These are phyloP conservation scores for Dendrocalamus sinicus DNA, from an alignment of 176 grass and related monocot species.

Conservation along the genomic window DNA sequence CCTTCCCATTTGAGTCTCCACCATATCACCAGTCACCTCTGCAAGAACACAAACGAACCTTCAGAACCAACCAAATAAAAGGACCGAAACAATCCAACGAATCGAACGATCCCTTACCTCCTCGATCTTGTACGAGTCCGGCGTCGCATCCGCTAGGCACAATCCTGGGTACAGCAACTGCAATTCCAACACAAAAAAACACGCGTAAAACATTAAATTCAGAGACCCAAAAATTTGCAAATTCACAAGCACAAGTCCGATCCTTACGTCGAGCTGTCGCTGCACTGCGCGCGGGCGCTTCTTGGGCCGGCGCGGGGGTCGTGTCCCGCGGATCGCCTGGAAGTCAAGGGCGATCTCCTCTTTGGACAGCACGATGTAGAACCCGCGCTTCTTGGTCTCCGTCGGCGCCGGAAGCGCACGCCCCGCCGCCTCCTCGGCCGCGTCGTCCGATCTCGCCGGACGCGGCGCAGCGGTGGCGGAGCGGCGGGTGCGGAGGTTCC, in stretches of 20 bases:
- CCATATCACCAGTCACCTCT: constrained; percentile 47
- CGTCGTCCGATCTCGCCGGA: neutral
- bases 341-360: constrained; percentile 67
- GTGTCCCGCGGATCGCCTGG: constrained; percentile 51
- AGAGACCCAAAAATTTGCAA: neutral
- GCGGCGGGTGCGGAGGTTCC: constrained; percentile 56
- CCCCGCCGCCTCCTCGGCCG: constrained; percentile 3
- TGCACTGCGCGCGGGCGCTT: constrained; percentile 59
- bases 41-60: neutral
- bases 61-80: constrained; percentile 30
- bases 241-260: neutral
- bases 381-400: constrained; percentile 25
- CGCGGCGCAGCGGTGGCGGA: constrained; percentile 42
- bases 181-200: constrained; percentile 12
- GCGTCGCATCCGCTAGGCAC: constrained; percentile 53
- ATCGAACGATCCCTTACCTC: constrained; percentile 40
- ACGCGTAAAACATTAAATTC: constrained; percentile 13
- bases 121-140: constrained; percentile 57
- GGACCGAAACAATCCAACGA: neutral
- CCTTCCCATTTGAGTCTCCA: constrained; percentile 28
- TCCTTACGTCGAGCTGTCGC: constrained; percentile 64
- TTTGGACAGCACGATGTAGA: constrained; percentile 59
- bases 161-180: constrained; percentile 68
- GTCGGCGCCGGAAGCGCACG: neutral
- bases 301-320: constrained; percentile 65